These are phyloP conservation scores for Boletus huronensis DNA, from an alignment of 768 basidiomycete genomes.

Conservation along the genomic window DNA sequence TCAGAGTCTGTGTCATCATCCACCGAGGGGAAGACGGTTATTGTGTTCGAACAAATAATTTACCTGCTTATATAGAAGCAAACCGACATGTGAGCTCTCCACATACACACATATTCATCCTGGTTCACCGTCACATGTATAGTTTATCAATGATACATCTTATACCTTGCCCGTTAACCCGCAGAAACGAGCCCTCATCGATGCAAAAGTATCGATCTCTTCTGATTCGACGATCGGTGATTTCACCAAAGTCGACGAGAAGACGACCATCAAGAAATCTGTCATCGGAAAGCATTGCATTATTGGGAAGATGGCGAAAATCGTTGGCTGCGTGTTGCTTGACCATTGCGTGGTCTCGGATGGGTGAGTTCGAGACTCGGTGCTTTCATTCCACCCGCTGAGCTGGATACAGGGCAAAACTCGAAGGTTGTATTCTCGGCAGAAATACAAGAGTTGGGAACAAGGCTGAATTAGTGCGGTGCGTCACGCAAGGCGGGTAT, in stretches of 20 bases:
- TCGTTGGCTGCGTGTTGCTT: slow-evolving; percentile 76
- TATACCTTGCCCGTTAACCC: slow-evolving; percentile 58
- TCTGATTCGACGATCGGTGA: slow-evolving; percentile 77
- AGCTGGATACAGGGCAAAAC: slow-evolving; percentile 52
- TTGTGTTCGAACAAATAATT: slow-evolving; percentile 70
- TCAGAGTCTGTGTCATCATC: slow-evolving; percentile 63
- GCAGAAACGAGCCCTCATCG: slow-evolving; percentile 64
- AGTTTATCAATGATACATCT: slow-evolving; percentile 49
- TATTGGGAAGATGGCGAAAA: slow-evolving; percentile 81
- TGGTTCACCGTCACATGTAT: slow-evolving; percentile 13
- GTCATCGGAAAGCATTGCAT: slow-evolving; percentile 80
- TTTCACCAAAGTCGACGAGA: slow-evolving; percentile 79
- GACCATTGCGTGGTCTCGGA: slow-evolving; percentile 89
- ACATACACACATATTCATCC: neutral
- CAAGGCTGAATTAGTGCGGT: slow-evolving; percentile 65
- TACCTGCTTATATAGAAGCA: slow-evolving; percentile 73
- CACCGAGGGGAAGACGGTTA: slow-evolving; percentile 52
- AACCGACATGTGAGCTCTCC: slow-evolving; percentile 64
- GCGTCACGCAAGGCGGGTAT: slow-evolving; percentile 75
- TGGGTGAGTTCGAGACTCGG: slow-evolving; percentile 46
- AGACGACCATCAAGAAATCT: slow-evolving; percentile 74
- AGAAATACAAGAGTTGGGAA: slow-evolving; percentile 67
- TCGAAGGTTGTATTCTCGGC: slow-evolving; percentile 75
- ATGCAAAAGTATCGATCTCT: slow-evolving; percentile 80
- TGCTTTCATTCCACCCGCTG: neutral